Conservation (phyloP, 2,329 filamentous ascomycete species). For the Leptographium flavum region DNA sequence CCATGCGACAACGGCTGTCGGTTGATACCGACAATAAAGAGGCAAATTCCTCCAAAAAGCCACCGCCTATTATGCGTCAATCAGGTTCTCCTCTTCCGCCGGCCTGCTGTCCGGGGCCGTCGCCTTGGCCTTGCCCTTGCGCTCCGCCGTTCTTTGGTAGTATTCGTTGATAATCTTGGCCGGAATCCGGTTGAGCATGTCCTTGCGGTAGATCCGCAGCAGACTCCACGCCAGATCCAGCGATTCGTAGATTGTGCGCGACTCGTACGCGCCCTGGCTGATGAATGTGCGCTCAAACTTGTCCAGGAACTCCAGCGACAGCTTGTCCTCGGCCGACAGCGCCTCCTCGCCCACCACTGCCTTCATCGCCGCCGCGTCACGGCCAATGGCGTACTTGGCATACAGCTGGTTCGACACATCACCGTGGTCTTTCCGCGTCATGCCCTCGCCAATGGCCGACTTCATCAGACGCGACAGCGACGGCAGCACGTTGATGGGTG, state of each 20-base stretch:
- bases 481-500: conserved; percentile 94
- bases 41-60: neutral
- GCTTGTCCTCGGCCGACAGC: conserved; percentile 87
- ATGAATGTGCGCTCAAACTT: conserved; percentile 98
- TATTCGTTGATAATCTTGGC: conserved; percentile 72
- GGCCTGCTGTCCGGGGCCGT: conserved; percentile 25
- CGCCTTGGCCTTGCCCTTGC: conserved; percentile 48
- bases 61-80: conserved; percentile 16
- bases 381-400: conserved; percentile 97
- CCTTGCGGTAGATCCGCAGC: conserved; percentile 94
- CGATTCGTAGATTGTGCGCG: conserved; percentile 80
- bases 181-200: conserved; percentile 88
- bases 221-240: conserved; percentile 94
- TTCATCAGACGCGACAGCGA: conserved; percentile 99
- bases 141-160: conserved; percentile 54
- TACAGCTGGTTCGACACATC: conserved; percentile 99
- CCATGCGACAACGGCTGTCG: neutral
- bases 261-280: conserved; percentile 81
- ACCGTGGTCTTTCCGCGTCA: conserved; percentile 91
- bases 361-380: conserved; percentile 98
- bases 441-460: conserved; percentile 94
- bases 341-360: conserved; percentile 98
- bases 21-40: neutral
- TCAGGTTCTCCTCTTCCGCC: conserved; percentile 22
- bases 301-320: conserved; percentile 95